These are phyloP conservation scores for Arthrinium phaeospermum DNA, from an alignment of 2,329 filamentous ascomycete species.

Conservation along the genomic window DNA sequence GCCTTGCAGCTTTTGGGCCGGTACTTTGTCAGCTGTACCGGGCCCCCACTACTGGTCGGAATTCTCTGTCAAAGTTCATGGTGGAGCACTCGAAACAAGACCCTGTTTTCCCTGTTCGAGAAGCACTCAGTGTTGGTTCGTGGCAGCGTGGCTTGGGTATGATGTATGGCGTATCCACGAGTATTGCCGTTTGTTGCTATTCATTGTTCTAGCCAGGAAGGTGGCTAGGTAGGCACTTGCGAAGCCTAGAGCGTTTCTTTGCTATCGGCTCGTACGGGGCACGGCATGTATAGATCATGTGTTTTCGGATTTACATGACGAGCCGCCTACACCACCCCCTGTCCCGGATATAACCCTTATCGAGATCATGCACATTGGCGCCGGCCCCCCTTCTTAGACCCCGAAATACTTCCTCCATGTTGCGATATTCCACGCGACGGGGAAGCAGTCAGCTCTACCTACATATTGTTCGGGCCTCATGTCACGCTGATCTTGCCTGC, in stretches of 20 bases:
- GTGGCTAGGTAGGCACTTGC: not conserved
- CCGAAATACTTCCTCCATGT: not conserved
- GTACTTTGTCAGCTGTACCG: not conserved
- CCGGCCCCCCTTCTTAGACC: not conserved
- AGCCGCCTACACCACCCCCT: not conserved
- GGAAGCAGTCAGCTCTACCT: not conserved
- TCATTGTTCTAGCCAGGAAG: not conserved
- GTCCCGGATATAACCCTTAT: constrained; percentile 14
- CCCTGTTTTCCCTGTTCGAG: not conserved
- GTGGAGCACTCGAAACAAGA: constrained; percentile 7
- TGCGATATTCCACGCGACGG: not conserved
- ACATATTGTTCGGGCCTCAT: not conserved
- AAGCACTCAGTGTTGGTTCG: not conserved
- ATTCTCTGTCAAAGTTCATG: constrained; percentile 14
- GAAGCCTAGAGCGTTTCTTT: not conserved
- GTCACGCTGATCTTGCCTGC: not conserved
- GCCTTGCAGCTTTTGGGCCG: not conserved
- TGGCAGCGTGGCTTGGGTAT: not conserved
- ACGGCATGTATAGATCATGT: not conserved
- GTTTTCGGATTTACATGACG: not conserved
- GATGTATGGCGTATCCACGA: not conserved
- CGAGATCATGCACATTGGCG: constrained; percentile 8
- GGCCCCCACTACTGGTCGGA: not conserved
- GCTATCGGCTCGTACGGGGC: too few relatives aligned
- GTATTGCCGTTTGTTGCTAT: not conserved